Conservation (phyloP, 805 yeast species). For the Candida schatavii region DNA sequence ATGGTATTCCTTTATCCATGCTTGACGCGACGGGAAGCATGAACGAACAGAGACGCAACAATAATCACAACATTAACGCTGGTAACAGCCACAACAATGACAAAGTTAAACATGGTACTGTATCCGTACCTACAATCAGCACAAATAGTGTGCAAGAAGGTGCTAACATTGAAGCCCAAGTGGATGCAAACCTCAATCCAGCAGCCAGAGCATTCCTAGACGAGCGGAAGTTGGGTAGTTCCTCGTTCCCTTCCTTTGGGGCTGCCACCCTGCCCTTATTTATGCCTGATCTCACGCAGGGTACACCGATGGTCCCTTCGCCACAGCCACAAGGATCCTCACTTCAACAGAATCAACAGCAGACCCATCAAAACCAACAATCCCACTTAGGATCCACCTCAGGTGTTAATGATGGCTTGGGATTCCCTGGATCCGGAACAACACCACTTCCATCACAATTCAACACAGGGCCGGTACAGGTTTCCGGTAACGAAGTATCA, state of each 20-base stretch:
- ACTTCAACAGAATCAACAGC: no score
- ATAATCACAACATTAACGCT: slow-evolving; percentile 2
- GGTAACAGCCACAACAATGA: not conserved
- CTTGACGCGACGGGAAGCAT: slow-evolving; percentile 78
- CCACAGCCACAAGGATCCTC: no score
- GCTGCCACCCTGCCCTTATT: slow-evolving; percentile 3
- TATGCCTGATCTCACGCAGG: slow-evolving; percentile 1
- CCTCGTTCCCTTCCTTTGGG: not conserved
- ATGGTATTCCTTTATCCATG: slow-evolving; percentile 69
- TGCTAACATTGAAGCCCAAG: slow-evolving; percentile 4
- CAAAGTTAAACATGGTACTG: no score
- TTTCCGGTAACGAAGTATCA: slow-evolving; percentile 11
- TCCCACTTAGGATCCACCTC: not conserved
- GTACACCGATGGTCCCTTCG: not conserved
- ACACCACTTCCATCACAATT: slow-evolving; percentile 8
- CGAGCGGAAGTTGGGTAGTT: not conserved
- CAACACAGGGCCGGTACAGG: slow-evolving; percentile 1
- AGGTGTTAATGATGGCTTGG: not conserved
- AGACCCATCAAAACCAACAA: slow-evolving; percentile 7
- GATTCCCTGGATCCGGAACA: not conserved
- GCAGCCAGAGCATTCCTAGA: not conserved
- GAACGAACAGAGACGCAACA: slow-evolving; percentile 16
- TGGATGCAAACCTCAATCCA: slow-evolving; percentile 8
- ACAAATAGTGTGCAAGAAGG: slow-evolving; percentile 1
- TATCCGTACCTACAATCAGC: not conserved